Evolutionary conservation across 768 basidiomycete genomes (phyloP), one percentile per base, ranked within the genome.

Genomic region (Glaciozyma martinii): DNA sequence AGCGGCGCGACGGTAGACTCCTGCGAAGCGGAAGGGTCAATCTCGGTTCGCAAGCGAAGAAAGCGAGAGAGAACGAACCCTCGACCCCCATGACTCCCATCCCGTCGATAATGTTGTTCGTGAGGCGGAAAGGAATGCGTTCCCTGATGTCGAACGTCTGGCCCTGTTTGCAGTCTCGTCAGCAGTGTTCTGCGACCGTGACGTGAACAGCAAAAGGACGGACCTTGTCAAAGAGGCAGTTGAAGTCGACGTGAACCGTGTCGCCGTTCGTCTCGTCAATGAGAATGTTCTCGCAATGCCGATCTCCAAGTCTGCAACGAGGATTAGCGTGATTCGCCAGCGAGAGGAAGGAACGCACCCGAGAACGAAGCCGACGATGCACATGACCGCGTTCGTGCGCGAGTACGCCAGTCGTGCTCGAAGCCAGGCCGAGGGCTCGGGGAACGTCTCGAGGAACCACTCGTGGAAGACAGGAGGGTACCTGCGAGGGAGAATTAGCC

Each of bases 391-490:
- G 0, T 88, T 83, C 0, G 94, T 95, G 50, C 94, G 82, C 6
- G 83, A 86, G 74, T 93, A 99, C 1, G 84, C 80, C 71, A 90
- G 76, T n/a, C 94, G 85, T 75, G 88, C 88, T 1, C 86, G 83
- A 21, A 98, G 81, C 95, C 95, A 99, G 0, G 89, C 88, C 0
- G 88, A 86, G 0, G 95, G 95, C 71, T 99, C 95, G 0, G 95
- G 93, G 78, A 98, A 98, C 0, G 88, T 93, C 74, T 91, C 89
- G 42, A 94, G 77, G 76, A 99, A 98, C 95, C 95, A 99, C 70
- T 95, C 89, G 70, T 94, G 89, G 74, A 99, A 91, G 18, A 98
- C 85, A 0, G 92, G 88, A 0, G 85, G 86, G 71, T 80, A 87
- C 32, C 88, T 90, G 25, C 44, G 19, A 53, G 27, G 21, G n/a